Percentiles rank a stretch among this genome's conserved stretches.
These are phyloP conservation scores for Mucor velutinosus DNA, from an alignment of 371 early-diverging fungal genomes.

Conservation along the genomic window DNA sequence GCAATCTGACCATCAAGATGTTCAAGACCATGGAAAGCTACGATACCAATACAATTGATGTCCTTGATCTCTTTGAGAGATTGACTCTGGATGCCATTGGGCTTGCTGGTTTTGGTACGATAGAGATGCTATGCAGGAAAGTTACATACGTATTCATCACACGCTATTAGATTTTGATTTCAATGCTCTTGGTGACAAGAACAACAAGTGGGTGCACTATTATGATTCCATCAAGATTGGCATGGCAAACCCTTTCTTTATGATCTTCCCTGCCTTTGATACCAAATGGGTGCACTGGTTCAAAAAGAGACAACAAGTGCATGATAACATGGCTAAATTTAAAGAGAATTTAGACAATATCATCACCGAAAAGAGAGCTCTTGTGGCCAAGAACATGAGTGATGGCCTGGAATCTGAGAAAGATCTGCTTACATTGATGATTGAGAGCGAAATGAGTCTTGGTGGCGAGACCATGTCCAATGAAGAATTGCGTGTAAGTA, in stretches of 20 bases:
- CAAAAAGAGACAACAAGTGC: slow-evolving; percentile 16
- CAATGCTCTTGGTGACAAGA: slow-evolving; percentile 24
- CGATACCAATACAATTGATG: slow-evolving; percentile 17
- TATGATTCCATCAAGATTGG: slow-evolving; percentile 30
- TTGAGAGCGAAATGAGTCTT: slow-evolving; percentile 44
- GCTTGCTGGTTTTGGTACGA: slow-evolving; percentile 40
- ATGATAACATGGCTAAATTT: slow-evolving; percentile 19
- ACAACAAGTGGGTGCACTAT: slow-evolving; percentile 28
- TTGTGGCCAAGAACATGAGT: slow-evolving; percentile 21
- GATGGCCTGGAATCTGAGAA: slow-evolving; percentile 36
- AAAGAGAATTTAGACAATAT: slow-evolving; percentile 26
- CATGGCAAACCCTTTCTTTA: slow-evolving; percentile 36
- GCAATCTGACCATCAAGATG: slow-evolving; percentile 23
- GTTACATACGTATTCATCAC: not conserved
- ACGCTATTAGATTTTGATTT: slow-evolving; percentile 33
- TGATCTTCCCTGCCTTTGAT: slow-evolving; percentile 55
- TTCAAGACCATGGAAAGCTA: slow-evolving; percentile 22
- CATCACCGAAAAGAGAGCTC: slow-evolving; percentile 38
- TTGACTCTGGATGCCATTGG: slow-evolving; percentile 44
- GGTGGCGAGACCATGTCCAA: slow-evolving; percentile 28
- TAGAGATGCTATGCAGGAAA: not conserved
- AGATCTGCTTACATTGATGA: slow-evolving; percentile 59
- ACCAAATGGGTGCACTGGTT: slow-evolving; percentile 16
- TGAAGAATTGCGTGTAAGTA: slow-evolving; percentile 44
- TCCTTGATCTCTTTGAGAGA: slow-evolving; percentile 27